Conservation (phyloP, 495 filamentous ascomycete genomes). For the Bacidia gigantensis region DNA sequence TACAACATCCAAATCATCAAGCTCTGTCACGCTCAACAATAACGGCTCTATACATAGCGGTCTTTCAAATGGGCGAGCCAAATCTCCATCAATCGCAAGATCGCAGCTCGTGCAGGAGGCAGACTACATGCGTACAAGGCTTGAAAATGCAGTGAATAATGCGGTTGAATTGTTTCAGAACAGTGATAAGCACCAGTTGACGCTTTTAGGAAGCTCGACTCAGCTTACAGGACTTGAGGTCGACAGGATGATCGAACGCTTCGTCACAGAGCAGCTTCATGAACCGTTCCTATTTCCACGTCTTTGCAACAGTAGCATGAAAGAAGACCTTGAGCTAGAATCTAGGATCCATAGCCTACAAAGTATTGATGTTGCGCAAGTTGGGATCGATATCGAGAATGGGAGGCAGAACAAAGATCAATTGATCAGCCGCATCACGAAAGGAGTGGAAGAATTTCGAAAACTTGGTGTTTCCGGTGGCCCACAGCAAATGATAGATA, state of each 20-base stretch:
- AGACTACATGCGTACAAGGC: conserved; percentile 64
- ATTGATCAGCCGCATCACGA: conserved; percentile 52
- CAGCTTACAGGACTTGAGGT: conserved; percentile 86
- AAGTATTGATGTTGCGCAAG: conserved; percentile 84
- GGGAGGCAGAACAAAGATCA: conserved; percentile 58
- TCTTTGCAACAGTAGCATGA: conserved; percentile 59
- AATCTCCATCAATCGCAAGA: conserved; percentile 33
- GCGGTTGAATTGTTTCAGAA: conserved; percentile 92
- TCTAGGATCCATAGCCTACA: conserved; percentile 83
- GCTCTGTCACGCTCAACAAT: conserved; percentile 11
- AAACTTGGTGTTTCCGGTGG: conserved; percentile 72
- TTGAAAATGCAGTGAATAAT: conserved; percentile 84
- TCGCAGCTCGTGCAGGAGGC: conserved; percentile 68
- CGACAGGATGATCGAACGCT: conserved; percentile 87
- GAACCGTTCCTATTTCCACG: conserved; percentile 72
- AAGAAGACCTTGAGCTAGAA: conserved; percentile 84
- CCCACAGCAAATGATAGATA: conserved; percentile 90
- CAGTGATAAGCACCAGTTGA: conserved; percentile 91
- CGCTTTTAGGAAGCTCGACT: conserved; percentile 79
- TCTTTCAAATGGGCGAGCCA: conserved; percentile 18
- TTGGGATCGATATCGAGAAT: conserved; percentile 71
- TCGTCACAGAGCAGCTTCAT: conserved; percentile 87
- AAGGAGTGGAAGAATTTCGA: conserved; percentile 78
- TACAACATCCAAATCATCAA: conserved; percentile 16
- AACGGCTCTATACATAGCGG: conserved; percentile 18